A percentile compares a stretch with the other conserved stretches of the same genome.
phyloP scores from a whole-genome alignment of 2,329 filamentous ascomycete genomes.

The Epichloe hybrida region DNA sequence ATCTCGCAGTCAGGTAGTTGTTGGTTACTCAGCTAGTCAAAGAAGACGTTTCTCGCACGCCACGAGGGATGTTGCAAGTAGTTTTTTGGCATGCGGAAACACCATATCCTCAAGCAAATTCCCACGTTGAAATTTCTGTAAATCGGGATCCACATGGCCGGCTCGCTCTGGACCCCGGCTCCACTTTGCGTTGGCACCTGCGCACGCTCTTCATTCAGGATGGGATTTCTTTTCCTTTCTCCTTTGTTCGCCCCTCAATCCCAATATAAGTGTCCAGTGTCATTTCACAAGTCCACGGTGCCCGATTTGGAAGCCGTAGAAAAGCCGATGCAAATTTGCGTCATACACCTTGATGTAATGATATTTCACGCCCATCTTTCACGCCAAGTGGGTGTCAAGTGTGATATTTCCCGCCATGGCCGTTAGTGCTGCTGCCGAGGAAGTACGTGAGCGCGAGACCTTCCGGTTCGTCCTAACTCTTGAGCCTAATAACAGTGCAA shows the following conservation, averaged over 20 bases:
- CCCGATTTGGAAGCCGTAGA: background rate
- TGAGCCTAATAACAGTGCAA: background rate
- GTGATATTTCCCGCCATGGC: conserved; percentile 1
- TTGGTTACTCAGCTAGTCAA: background rate
- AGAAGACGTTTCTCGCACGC: background rate
- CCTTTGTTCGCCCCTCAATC: background rate
- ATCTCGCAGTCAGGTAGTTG: background rate
- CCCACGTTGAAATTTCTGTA: background rate
- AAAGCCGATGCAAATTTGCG: background rate
- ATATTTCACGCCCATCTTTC: background rate
- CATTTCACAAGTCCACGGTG: background rate
- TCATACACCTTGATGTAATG: background rate
- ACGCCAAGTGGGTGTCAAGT: background rate
- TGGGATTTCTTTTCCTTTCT: background rate
- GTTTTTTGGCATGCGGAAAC: too few species aligned
- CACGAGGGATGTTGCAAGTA: too few species aligned
- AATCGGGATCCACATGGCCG: background rate
- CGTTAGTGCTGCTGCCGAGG: background rate
- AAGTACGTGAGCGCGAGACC: conserved; percentile 4
- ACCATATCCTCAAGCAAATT: background rate
- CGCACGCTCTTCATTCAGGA: background rate
- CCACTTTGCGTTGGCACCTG: conserved; percentile 1
- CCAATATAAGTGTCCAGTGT: background rate
- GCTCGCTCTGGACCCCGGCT: background rate
- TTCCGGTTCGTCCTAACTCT: background rate